A percentile compares a stretch with the other conserved stretches of the same genome.
Conservation (phyloP, 1,284 basidiomycete genomes). For the Rhodotorula sp. region DNA sequence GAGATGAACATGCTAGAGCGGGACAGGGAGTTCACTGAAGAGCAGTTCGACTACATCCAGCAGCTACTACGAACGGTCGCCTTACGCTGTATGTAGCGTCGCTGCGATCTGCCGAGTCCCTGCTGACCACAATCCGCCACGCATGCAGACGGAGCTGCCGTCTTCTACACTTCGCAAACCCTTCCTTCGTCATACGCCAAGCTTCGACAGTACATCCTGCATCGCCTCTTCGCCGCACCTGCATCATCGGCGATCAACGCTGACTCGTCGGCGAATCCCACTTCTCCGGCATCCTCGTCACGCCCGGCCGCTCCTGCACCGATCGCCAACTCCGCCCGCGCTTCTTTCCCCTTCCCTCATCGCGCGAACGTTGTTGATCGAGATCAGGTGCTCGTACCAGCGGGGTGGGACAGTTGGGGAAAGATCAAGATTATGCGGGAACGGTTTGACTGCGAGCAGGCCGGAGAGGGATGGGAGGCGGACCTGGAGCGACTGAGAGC, state of each 20-base stretch:
- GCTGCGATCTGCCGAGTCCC: neutral
- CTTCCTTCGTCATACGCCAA: conserved; percentile 73
- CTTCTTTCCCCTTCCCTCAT: conserved; percentile 79
- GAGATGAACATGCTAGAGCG: conserved; percentile 48
- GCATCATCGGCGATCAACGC: neutral
- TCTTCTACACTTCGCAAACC: conserved; percentile 82
- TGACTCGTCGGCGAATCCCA: conserved; percentile 50
- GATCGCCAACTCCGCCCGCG: conserved; percentile 51
- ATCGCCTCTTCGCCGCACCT: conserved; percentile 69
- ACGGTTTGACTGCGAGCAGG: conserved; percentile 78
- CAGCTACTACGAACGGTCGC: conserved; percentile 89
- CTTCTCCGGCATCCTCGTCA: conserved; percentile 53
- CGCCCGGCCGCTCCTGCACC: conserved; percentile 47
- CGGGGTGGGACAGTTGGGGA: conserved; percentile 97
- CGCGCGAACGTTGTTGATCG: conserved; percentile 89
- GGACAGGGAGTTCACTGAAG: conserved; percentile 62
- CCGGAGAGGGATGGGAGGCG: conserved; percentile 78
- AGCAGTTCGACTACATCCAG: conserved; percentile 91
- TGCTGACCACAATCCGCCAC: too few relatives aligned
- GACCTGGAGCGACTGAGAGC: conserved; percentile 39
- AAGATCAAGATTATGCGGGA: conserved; percentile 90
- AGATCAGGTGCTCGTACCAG: conserved; percentile 84
- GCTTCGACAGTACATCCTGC: conserved; percentile 81
- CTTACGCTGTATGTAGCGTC: conserved; percentile 71
- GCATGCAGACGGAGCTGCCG: conserved; percentile 73